Evolutionary conservation across 176 grass and related monocot species (phyloP), one percentile per base, ranked within the genome.

Genomic region (Oryza meridionalis): DNA sequence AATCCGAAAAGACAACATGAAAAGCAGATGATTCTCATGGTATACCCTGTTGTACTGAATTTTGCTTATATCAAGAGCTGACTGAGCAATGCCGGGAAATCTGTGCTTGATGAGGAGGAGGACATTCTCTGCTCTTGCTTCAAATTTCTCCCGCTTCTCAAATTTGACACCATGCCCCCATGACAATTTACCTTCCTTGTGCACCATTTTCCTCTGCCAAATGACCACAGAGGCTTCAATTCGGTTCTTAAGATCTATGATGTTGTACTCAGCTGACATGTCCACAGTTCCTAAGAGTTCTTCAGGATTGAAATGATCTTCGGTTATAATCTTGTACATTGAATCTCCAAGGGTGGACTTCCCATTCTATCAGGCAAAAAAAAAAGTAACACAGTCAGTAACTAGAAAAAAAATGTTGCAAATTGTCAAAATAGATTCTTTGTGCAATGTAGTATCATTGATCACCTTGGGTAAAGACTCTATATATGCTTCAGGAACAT

Each of bases 401-500:
- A 40, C 2, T 85, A 17, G 70, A 25, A 46, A 66, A 24, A 25
- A 46, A 70, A 24, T 69, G 47, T 3, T 13, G 29, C 24, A 42
- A 68, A 68, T 35, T 24, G 77, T 11, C 1, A 31, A 55, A 2
- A 59, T 58, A 67, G 31, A 12, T 45, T 43, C 44, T 16, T 53
- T 62, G 77, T 82, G 50, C 9, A 9, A 6, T 31, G 29, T 51
- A 72, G 12, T 78, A 19, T 77, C 45, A 59, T 65, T 47, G 69
- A 51, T 80, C 49, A 96, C 94, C 94, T 96, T 96, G 26, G 94
- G 94, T 59, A 96, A 88, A 25, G 91, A 81, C 27, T 96, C 94
- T 12, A 88, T 93, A 80, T 96, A 93, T 14, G 81, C 78, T 72
- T 96, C 94, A 31, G 94, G 94, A 72, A 91, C 82, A 33, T 91